phyloP scores from a whole-genome alignment of 495 filamentous ascomycete species.

The Aspergillus diversus region DNA sequence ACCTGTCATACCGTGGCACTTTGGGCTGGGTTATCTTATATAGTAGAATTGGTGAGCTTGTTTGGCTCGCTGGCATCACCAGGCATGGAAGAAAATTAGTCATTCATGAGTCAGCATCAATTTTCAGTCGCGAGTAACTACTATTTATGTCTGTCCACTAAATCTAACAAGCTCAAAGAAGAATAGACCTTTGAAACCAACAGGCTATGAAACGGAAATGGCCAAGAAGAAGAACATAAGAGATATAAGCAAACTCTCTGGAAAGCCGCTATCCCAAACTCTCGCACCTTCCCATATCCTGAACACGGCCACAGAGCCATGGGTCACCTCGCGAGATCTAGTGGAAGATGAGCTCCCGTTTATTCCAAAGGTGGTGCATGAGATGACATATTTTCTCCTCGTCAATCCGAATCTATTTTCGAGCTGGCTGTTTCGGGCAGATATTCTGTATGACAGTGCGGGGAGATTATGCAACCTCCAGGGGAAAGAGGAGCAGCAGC shows the following conservation, averaged over 20 bases:
- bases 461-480: conserved; percentile 36
- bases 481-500: conserved; percentile 27
- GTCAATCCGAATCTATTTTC: conserved; percentile 87
- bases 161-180: background rate
- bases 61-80: too few relatives aligned
- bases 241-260: conserved; percentile 33
- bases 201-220: conserved; percentile 4
- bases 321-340: conserved; percentile 42
- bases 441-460: conserved; percentile 68
- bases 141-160: too few relatives aligned
- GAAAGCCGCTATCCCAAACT: conserved; percentile 37
- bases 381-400: conserved; percentile 73
- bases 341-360: conserved; percentile 47
- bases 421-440: conserved; percentile 80
- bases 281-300: conserved; percentile 26
- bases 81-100: too few relatives aligned
- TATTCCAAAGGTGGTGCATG: conserved; percentile 58
- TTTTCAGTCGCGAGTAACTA: too few relatives aligned
- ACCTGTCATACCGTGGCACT: too few relatives aligned
- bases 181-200: background rate
- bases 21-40: too few relatives aligned
- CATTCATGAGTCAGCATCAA: too few relatives aligned
- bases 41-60: too few relatives aligned
- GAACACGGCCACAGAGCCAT: conserved; percentile 24
- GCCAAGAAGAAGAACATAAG: conserved; percentile 20